Base-by-base conservation (phyloP, 306 rosid genomes). In the Dicorynia guianensis region DNA sequence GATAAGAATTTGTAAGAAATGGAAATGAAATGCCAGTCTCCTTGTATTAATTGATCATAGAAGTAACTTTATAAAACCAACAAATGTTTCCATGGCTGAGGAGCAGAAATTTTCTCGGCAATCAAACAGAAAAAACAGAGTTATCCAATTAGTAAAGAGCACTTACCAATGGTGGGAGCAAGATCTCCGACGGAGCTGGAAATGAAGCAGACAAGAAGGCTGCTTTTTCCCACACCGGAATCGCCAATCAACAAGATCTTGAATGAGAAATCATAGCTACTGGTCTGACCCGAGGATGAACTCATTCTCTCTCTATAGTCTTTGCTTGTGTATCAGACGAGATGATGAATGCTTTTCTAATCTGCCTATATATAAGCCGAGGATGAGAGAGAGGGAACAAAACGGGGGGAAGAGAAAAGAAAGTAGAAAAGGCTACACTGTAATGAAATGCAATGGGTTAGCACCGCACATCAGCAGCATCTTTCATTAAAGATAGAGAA, bases 231-330 rank as follows among this genome's bases (percentile, higher is more conserved):
- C n/a, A 95, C 99, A 55, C 85, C 97, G 6, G 99, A 87, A 74
- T 95, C 99, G 73, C 99, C 99, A 76, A 95, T 92, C 88, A 95
- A 54, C 87, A 95, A 83, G 90, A 95, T 85, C 96, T 95, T 95
- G 86, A 90, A 90, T 4, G 99, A 92, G 76, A 95, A 90, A 90
- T 92, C 99, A 85, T 85, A 92, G 84, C 55, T 82, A 72, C 86
- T 86, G 65, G 76, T 84, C 76, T 92, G 97, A 67, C 86, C 98
- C 17, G 98, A 90, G 74, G 93, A 90, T 35, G 97, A 95, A 80
- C 93, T 88, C 99, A 90, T 90, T 79, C 14, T 59, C 15, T 67
- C 5, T 70, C 44, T 46, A 35, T n/a, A n/a, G n/a, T 20, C 63
- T 73, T 6, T 63, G 36, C 73, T 30, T 71, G 53, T 79, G 38